Evolutionary conservation across 2,329 filamentous ascomycete genomes (phyloP).

Genomic region (Ploettnerulaceae sp.): DNA sequence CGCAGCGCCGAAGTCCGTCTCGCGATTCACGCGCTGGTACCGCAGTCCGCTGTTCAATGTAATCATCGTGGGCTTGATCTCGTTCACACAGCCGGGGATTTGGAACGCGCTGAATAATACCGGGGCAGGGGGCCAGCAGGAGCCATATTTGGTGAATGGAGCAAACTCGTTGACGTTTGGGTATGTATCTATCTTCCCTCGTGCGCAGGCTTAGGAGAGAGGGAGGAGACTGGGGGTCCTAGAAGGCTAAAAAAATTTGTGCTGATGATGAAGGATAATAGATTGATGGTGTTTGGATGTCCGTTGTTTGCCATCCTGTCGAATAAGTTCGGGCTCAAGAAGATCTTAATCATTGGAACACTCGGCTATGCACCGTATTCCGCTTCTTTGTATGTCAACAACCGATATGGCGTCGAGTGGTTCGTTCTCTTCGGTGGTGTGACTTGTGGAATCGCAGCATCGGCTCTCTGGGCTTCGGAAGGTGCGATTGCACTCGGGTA

Average conservation of each 20-base stretch:
- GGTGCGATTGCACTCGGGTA: constrained; percentile 68
- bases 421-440: constrained; percentile 62
- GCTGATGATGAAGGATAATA: too few species aligned
- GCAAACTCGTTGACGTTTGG: constrained; percentile 66
- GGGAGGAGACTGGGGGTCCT: too few species aligned
- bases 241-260: too few species aligned
- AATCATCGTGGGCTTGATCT: constrained; percentile 63
- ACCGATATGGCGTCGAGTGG: constrained; percentile 63
- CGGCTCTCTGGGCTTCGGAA: constrained; percentile 70
- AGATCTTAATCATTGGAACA: constrained; percentile 63
- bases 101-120: constrained; percentile 71
- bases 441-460: constrained; percentile 55
- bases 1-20: constrained; percentile 3
- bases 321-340: constrained; percentile 63
- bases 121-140: constrained; percentile 61
- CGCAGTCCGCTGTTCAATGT: constrained; percentile 68
- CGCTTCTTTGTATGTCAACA: constrained; percentile 65
- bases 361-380: constrained; percentile 66
- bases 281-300: constrained; percentile 66
- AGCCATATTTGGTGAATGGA: constrained; percentile 58
- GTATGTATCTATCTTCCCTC: constrained; percentile 13
- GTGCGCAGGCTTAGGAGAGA: too few species aligned
- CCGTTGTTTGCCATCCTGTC: constrained; percentile 59
- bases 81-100: constrained; percentile 63
- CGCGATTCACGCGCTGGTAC: constrained; percentile 51